Base-by-base conservation (phyloP, 1,139 yeast species). In the Meyerozyma sp. region DNA sequence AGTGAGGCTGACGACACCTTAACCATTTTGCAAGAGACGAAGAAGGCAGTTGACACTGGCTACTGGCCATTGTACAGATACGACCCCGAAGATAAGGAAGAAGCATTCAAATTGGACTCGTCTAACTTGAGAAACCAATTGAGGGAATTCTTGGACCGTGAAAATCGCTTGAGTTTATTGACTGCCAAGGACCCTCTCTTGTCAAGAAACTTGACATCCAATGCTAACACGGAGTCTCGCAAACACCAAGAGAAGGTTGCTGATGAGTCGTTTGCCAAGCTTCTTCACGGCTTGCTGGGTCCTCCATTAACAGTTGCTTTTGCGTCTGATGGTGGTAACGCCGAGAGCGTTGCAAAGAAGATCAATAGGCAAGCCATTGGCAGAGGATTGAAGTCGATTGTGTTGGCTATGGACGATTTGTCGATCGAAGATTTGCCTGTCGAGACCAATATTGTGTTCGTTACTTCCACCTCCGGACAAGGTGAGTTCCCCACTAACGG, bases 401-500 rank as follows among this genome's bases (percentile, higher is more conserved):
- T 82, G 6, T 61, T 83, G 50, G 81, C 95, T 4, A 86, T 91
- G 89, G 97, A 91, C 63, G 96, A 90, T 54, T 67, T 84, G 48
- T 77, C 89, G 4, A 61, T 85, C 40, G 96, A 89, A 57, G 96
- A 89, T 52, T 73, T 91, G 48, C 81, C 89, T 30, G 75, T 79
- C 41, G 96, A 88, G 63, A 87, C 87, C 49, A 88, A 89, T 62
- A 77, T 91, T 48, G 82, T 88, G 14, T 84, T 91, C 54, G 74
- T 91, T 42, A 74, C 93, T 23, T 88, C 97, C 4, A 91, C 98
- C 42, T 91, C 96, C 7, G 98, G 98, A 51, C 98, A 91, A 73
- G 98, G 98, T 74, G 98, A 91, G 66, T 84, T 91, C 70, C 97
- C 98, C 39, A 93, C 89, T 54, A 93, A 90, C 62, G 98, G 97